Base-by-base conservation (phyloP, 2,329 filamentous ascomycete genomes). In the Amesomyces nigricolor region DNA sequence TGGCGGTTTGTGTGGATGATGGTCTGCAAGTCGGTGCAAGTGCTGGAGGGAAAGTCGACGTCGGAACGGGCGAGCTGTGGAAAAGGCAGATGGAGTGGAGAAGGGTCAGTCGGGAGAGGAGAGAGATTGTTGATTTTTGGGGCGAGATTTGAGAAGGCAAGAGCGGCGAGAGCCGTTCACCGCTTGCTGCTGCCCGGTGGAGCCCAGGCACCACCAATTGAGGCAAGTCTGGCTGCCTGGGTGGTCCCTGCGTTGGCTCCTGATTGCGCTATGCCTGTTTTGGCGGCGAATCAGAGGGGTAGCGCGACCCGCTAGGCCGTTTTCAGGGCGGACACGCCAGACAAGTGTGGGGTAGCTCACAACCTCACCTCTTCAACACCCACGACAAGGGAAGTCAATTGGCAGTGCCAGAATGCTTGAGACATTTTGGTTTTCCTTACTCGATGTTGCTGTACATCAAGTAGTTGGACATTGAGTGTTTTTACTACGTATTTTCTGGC, bases 1-100 rank as follows among this genome's bases (percentile, higher is more conserved):
- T 86, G 81, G 69, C 68, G 67, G 66, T 65, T 62, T 61, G 59
- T 62, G 60, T 60, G 62, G 60, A 60, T 62, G 59, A 55, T 60
- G 57, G 51, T 57, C 47, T 52, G 55, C 49, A 58, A 64, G 63
- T 58, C 30, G 50, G 51, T 58, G 53, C 42, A 51, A 51, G 43
- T 40, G 44, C 56, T 64, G 55, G 59, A 63, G 61, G 60, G 62
- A 62, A 64, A 61, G 54, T 54, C 60, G 54, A 62, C 55, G 62
- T 47, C 53, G 55, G 51, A 51, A 42, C 19, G 42, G 52, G 51
- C 19, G 58, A 55, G 55, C 56, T 54, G 42, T 54, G 56, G 56
- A 62, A 61, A 58, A 60, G 60, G 60, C 57, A 56, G 60, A 57
- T 54, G 51, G 50, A 26, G 61, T 58, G 55, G 59, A 60, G 61